Base-by-base conservation (phyloP, 1,284 basidiomycete species). In the Puccinia coronata region DNA sequence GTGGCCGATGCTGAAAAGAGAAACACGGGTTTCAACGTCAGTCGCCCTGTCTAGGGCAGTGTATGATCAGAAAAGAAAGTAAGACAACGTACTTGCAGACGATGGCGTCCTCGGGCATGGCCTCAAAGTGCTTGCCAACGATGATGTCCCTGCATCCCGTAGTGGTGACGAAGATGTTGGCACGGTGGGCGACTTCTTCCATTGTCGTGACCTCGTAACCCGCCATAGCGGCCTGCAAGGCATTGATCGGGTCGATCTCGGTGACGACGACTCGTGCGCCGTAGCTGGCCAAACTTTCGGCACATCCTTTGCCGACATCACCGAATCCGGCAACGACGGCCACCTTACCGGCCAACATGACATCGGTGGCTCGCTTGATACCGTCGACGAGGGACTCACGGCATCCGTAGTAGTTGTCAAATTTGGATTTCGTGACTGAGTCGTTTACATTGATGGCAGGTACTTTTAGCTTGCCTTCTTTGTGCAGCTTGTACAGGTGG, bases 361-460 rank as follows among this genome's bases (percentile, higher is more conserved):
- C 95, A 88, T 99, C 96, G 85, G 96, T 99, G 83, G 96, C 96
- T 87, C 96, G 95, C 91, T 99, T 99, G 90, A 99, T 98, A 86
- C 96, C 96, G 87, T 99, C 96, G 84, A 99, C 97, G 84, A 99
- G 93, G 74, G 96, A 99, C 89, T 99, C 97, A 86, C 97, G 94
- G 90, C 96, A 99, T 83, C 95, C 95, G 87, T 98, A 98, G 88
- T 93, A 92, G 88, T 90, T 90, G 88, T 90, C 90, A 87, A 99
- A 99, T 90, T 99, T 99, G 87, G 95, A 98, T 89, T 99, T 99
- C 85, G 97, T 99, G 86, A 99, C 97, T 36, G 96, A 98, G 89
- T 98, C 86, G 88, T 97, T 97, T 87, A 99, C 97, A 88, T 99
- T 99, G 91, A 99, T 99, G 85, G 97, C 97, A 84, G 97, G 95